Evolutionary conservation across 805 yeast species (phyloP), one percentile per base, ranked within the genome.

Genomic region (Lipomyces kockii): DNA sequence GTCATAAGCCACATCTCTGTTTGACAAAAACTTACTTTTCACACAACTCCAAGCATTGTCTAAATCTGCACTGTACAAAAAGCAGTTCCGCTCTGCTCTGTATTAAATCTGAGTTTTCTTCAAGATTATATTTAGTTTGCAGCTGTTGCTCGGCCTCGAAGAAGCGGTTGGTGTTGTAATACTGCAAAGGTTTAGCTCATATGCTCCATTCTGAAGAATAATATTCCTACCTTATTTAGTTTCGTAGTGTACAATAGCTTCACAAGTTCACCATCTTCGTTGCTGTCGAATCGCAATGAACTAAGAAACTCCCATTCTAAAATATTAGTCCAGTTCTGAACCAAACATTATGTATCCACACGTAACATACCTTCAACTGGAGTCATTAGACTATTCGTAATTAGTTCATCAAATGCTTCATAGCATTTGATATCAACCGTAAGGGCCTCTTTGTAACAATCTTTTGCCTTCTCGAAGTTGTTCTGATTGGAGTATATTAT

Each of bases 391-490:
- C 88, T 89, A 72, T 89, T 89, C 55, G 84, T 80, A 1, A 90
- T 84, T 61, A 94, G 83, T 75, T 90, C 92, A 73, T 90, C 86
- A 76, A 92, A 92, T 0, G 98, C 98, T 72, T 94, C 99, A 77
- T 82, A 94, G 78, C 98, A 95, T 77, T 92, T 91, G 7, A 90
- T 92, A 77, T 94, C 98, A 1, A 91, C 91, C 71, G 86, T 73
- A 0, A 93, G 87, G 0, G 98, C 97, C 74, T 92, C 97, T 74
- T 87, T 87, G 74, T 87, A 92, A 62, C 95, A 89, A 63, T 90
- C 92, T 74, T 90, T 92, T 0, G 98, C 98, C 69, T 85, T 83
- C 25, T 89, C 95, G 74, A 91, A 89, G 78, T 91, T 91, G 76
- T 91, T 91, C 74, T 89, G 93, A 69, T 89, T 87, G 11, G 94